Percentiles rank a stretch among this genome's conserved stretches.
These are phyloP conservation scores for Colletotrichum sojae DNA, from an alignment of 2,329 filamentous ascomycete genomes.

Conservation along the genomic window DNA sequence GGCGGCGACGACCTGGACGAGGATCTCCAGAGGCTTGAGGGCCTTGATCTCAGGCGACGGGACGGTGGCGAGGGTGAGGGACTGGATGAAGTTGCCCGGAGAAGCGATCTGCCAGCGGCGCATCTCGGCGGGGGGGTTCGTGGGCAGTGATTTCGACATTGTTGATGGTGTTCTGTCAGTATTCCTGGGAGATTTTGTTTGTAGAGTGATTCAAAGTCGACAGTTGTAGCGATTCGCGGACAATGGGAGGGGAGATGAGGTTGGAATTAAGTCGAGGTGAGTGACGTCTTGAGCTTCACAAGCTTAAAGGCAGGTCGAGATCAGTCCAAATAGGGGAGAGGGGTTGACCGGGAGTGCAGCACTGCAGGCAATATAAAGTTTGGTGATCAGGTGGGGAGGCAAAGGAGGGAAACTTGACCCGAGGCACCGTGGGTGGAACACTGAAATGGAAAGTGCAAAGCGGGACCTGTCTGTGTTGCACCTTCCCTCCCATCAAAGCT, in stretches of 20 bases:
- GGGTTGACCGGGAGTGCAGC: not conserved
- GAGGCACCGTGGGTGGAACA: not conserved
- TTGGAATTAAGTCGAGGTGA: conserved; percentile 1
- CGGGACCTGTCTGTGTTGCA: not conserved
- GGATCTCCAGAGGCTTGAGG: conserved; percentile 51
- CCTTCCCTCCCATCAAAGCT: no score
- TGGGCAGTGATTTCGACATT: conserved; percentile 6
- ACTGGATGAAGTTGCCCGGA: conserved; percentile 49
- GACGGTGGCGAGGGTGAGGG: conserved; percentile 47
- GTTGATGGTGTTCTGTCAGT: not conserved
- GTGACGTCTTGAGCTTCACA: conserved; percentile 10
- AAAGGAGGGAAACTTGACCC: not conserved
- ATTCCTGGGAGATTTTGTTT: no score
- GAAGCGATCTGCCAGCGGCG: conserved; percentile 43
- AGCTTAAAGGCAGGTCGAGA: not conserved
- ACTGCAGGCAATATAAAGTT: conserved; percentile 24
- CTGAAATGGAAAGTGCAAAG: not conserved
- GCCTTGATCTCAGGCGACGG: conserved; percentile 45
- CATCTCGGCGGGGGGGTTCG: conserved; percentile 29
- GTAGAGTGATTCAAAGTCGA: not conserved
- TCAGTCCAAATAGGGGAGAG: no score
- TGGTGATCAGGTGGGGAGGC: conserved; percentile 12
- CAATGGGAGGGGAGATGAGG: not conserved
- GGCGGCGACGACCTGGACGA: conserved; percentile 60
- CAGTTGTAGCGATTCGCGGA: no score